A percentile compares a stretch with the other conserved stretches of the same genome.
Conservation (phyloP, 2,329 filamentous ascomycete genomes). For the Paecilomyces dactylethromorphus region DNA sequence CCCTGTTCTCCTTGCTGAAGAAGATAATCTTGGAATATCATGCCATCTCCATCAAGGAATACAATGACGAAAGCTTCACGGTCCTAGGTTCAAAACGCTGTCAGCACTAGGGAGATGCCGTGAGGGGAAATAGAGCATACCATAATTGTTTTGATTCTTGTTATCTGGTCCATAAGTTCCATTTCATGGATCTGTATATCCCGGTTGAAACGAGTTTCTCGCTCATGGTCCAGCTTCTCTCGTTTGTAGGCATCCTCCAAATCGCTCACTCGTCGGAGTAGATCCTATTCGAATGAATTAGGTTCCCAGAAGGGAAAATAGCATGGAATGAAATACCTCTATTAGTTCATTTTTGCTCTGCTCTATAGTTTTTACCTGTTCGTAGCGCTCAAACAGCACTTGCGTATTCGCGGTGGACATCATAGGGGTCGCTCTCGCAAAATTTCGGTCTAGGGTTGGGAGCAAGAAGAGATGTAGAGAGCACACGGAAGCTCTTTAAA, state of each 20-base stretch:
- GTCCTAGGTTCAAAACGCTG: conserved; percentile 25
- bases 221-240: conserved; percentile 41
- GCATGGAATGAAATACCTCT: conserved; percentile 28
- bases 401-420: conserved; percentile 24
- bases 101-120: neutral
- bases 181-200: conserved; percentile 42
- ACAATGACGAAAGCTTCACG: conserved; percentile 49
- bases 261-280: conserved; percentile 37
- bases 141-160: conserved; percentile 39
- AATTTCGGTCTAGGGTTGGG: neutral
- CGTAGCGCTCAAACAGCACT: conserved; percentile 36
- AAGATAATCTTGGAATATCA: conserved; percentile 49
- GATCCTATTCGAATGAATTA: conserved; percentile 32
- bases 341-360: conserved; percentile 43
- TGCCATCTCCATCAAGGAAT: conserved; percentile 50
- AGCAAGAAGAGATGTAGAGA: neutral
- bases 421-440: conserved; percentile 1
- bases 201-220: conserved; percentile 42
- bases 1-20: conserved; percentile 46
- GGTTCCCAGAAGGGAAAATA: conserved; percentile 6
- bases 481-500: neutral
- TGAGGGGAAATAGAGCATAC: conserved; percentile 18
- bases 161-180: conserved; percentile 41
- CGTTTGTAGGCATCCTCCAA: conserved; percentile 38
- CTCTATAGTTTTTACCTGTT: conserved; percentile 37